A percentile compares a stretch with the other conserved stretches of the same genome.
phyloP scores from a whole-genome alignment of 2,329 filamentous ascomycete genomes.

The Clonostachys sp. region DNA sequence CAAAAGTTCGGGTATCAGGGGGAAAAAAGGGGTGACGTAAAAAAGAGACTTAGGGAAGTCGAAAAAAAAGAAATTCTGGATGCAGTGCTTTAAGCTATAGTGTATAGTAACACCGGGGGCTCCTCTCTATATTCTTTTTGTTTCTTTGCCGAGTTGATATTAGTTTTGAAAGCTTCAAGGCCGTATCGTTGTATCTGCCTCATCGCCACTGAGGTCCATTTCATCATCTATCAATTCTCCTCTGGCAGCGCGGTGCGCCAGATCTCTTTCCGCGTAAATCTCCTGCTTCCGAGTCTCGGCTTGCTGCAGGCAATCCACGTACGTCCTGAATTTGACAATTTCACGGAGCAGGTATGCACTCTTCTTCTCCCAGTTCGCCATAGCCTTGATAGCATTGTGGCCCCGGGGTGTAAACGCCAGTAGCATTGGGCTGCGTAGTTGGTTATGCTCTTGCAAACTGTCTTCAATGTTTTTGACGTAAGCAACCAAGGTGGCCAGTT shows the following conservation, averaged over 20 bases:
- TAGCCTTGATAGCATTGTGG: constrained; percentile 74
- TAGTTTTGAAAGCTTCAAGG: constrained; percentile 11
- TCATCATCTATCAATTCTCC: constrained; percentile 34
- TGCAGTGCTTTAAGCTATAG: no score
- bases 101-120: no score
- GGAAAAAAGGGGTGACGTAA: no score
- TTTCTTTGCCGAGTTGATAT: not conserved
- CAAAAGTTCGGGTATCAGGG: no score
- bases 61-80: no score
- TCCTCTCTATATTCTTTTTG: no score
- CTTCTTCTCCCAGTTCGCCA: constrained; percentile 97
- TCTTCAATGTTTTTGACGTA: constrained; percentile 86
- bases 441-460: constrained; percentile 83
- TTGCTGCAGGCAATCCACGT: constrained; percentile 77
- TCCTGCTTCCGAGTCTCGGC: constrained; percentile 67
- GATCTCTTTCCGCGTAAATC: constrained; percentile 60
- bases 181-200: constrained; percentile 25
- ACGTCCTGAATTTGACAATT: constrained; percentile 95
- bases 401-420: constrained; percentile 85
- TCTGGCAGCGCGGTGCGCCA: constrained; percentile 41
- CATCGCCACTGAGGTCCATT: constrained; percentile 20
- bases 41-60: no score
- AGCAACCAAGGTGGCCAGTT: constrained; percentile 66
- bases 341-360: constrained; percentile 86
- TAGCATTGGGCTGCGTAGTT: constrained; percentile 80